Percentiles rank a stretch among this genome's conserved stretches.
phyloP scores from a whole-genome alignment of 495 filamentous ascomycete genomes.

The Collariella sp. region DNA sequence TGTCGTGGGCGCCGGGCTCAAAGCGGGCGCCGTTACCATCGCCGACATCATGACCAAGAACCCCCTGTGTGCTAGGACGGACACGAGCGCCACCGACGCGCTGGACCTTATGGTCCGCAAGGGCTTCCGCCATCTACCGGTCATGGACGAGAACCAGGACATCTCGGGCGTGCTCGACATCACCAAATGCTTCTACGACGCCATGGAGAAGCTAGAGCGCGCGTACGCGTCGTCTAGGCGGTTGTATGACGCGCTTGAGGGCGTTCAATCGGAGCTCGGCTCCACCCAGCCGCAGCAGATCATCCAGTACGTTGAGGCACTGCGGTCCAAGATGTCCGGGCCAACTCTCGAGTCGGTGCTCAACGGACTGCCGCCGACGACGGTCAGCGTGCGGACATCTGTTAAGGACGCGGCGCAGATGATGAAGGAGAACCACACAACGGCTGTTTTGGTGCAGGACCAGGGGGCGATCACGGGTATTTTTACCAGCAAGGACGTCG shows the following conservation, averaged over 20 bases:
- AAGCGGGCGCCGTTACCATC: conserved; percentile 83
- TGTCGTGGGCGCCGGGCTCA: conserved; percentile 87
- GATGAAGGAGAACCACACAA: conserved; percentile 99
- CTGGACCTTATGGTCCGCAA: conserved; percentile 97
- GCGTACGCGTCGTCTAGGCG: conserved; percentile 94
- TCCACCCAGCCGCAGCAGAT: conserved; percentile 96
- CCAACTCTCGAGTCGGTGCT: conserved; percentile 92
- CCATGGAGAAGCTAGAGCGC: conserved; percentile 97
- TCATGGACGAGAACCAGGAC: conserved; percentile 99
- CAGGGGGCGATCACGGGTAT: conserved; percentile 96
- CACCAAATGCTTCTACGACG: conserved; percentile 99
- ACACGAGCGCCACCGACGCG: conserved; percentile 96
- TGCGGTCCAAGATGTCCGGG: conserved; percentile 94
- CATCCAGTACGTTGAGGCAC: conserved; percentile 95
- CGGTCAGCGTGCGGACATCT: conserved; percentile 89
- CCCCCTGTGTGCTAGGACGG: conserved; percentile 89
- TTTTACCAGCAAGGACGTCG: conserved; percentile 98
- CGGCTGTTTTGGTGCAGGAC: conserved; percentile 91
- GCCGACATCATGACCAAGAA: conserved; percentile 99
- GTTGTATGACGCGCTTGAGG: conserved; percentile 93
- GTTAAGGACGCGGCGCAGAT: conserved; percentile 88
- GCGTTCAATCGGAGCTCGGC: conserved; percentile 95
- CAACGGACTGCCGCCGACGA: conserved; percentile 82
- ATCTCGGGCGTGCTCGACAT: conserved; percentile 98
- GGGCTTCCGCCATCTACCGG: conserved; percentile 92